phyloP scores from a whole-genome alignment of 495 filamentous ascomycete species.

The Daldinia grandis region DNA sequence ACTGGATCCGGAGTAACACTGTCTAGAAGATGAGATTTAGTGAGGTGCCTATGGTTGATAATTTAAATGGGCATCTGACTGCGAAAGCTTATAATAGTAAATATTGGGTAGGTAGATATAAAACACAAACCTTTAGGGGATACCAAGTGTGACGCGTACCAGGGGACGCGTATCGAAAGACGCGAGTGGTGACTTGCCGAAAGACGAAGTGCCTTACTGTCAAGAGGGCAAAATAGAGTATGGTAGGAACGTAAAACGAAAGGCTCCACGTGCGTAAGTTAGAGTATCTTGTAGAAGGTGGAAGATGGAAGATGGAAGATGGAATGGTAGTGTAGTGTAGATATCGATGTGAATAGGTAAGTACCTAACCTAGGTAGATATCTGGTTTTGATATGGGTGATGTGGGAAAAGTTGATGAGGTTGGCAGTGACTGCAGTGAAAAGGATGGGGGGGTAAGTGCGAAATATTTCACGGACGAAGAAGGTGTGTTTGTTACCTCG shows the following conservation, averaged over 20 bases:
- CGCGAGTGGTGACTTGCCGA: not conserved
- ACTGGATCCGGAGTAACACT: not conserved
- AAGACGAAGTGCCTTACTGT: not conserved
- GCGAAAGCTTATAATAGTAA: not conserved
- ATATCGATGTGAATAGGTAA: too few species aligned
- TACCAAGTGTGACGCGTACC: not conserved
- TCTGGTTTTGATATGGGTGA: not conserved
- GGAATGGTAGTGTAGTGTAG: not conserved
- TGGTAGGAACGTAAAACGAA: not conserved
- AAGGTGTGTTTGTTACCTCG: not conserved
- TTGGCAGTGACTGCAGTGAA: not conserved
- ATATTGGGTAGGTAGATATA: too few species aligned
- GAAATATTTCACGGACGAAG: not conserved
- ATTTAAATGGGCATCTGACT: not conserved
- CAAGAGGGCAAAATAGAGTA: not conserved
- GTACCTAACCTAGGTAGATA: too few species aligned
- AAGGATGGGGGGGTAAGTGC: not conserved
- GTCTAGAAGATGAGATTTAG: not conserved
- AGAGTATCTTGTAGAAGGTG: not conserved
- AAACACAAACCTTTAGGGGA: not conserved
- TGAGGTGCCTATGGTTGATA: not conserved
- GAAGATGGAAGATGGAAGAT: not conserved
- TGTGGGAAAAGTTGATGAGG: not conserved
- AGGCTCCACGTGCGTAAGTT: not conserved
- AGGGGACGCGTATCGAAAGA: not conserved